Evolutionary conservation across 177 flowering plant genomes (phyloP), one percentile per base, ranked within the genome.

Genomic region (Vitis hybrid): DNA sequence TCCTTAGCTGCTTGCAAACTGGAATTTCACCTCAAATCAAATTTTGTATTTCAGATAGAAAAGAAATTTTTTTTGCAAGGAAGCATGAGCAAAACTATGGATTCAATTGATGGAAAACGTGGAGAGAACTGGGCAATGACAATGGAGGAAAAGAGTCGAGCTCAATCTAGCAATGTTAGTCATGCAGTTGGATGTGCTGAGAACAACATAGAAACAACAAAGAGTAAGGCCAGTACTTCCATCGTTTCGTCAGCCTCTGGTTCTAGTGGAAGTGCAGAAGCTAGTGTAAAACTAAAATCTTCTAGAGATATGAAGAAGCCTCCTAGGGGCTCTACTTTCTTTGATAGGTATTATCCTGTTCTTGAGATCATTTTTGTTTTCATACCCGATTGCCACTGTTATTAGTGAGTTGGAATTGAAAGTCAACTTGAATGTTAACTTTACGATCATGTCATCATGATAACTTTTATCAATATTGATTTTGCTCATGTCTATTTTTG

Each of bases 271-370:
- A 76, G 60, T 67, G 29, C 70, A 21, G 26, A 71, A 52, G 69
- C 66, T 19, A 66, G 51, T 58, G 9, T n/a, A 45, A 79, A 84
- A 60, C 14, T n/a, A 60, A 82, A 74, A 65, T 71, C 80, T 26
- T 21, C 85, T 65, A 79, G 77, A 75, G 69, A 65, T 70, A 29
- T 29, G 4, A 88, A 82, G 78, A 89, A 81, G 83, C 73, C 73
- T n/a, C 72, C 87, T 56, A 33, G 70, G 70, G 75, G 83, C 55
- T 73, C 85, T 49, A 84, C 62, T 80, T 94, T 89, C 85, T 92
- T 94, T 81, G 97, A 89, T 76, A 88, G 97, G 98, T 92, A 80
- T 5, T 33, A 10, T 50, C 45, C 67, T 29, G 18, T 52, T 65
- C 16, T 64, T 5, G 9, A 62, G 6, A 3, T 68, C 60, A 45